A percentile compares a stretch with the other conserved stretches of the same genome.
phyloP scores from a whole-genome alignment of 1,284 basidiomycete genomes.

The Moniliella sp. region DNA sequence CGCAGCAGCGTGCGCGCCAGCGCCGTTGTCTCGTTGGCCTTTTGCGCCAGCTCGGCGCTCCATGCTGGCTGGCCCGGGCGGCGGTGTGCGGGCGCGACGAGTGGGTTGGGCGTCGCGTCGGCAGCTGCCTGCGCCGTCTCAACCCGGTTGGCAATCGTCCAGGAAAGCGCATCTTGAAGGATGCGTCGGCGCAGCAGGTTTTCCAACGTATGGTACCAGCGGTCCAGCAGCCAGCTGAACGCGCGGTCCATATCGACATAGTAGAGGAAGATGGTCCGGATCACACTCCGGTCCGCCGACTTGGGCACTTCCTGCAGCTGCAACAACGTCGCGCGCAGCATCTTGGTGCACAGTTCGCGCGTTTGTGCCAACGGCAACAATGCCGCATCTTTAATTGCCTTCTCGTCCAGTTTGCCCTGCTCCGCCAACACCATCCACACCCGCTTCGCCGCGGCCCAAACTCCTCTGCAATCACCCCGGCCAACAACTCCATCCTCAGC shows the following conservation, averaged over 20 bases:
- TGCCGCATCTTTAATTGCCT: slow-evolving; percentile 79
- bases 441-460: slow-evolving; percentile 66
- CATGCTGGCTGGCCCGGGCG: background rate
- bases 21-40: too few species aligned
- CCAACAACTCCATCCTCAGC: slow-evolving; percentile 52
- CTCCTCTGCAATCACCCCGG: slow-evolving; percentile 58
- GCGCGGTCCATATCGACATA: slow-evolving; percentile 25
- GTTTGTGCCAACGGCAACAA: slow-evolving; percentile 77
- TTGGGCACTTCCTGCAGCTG: slow-evolving; percentile 30
- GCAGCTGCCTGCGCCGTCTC: background rate
- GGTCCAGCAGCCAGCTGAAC: slow-evolving; percentile 24
- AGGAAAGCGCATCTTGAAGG: background rate
- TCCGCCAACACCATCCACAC: slow-evolving; percentile 60
- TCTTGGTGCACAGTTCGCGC: slow-evolving; percentile 53
- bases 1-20: too few species aligned
- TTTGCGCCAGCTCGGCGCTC: background rate
- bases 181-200: background rate
- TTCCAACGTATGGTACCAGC: slow-evolving; percentile 19
- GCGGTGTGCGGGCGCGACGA: too few species aligned
- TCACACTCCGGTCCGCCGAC: slow-evolving; percentile 22
- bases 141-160: background rate
- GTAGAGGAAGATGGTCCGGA: slow-evolving; percentile 30
- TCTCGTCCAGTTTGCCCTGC: slow-evolving; percentile 88
- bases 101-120: too few species aligned
- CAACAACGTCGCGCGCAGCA: slow-evolving; percentile 36